Evolutionary conservation across 176 grass and related monocot species (phyloP).

Genomic region (Aegilops speltoides): DNA sequence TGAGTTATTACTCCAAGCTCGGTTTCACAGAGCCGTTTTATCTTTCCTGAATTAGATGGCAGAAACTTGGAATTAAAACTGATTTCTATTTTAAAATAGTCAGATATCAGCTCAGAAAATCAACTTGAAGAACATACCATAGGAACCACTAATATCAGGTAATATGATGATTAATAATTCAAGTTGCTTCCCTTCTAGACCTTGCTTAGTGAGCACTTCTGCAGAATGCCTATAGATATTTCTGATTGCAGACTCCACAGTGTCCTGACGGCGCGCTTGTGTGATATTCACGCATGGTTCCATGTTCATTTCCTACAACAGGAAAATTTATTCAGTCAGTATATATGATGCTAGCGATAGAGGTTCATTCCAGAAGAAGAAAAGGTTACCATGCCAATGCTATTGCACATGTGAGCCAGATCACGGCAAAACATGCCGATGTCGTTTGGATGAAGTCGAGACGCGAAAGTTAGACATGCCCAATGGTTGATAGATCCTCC

Average conservation of each 20-base stretch:
- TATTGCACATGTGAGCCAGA: constrained; percentile 38
- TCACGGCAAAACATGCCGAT: constrained; percentile 37
- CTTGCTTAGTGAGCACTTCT: constrained; percentile 31
- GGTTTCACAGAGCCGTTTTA: constrained; percentile 71
- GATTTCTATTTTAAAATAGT: neutral
- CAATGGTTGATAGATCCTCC: constrained; percentile 45
- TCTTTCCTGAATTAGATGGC: constrained; percentile 42
- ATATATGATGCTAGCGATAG: neutral
- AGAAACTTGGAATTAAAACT: constrained; percentile 3
- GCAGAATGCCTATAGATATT: constrained; percentile 37
- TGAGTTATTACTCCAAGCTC: constrained; percentile 71
- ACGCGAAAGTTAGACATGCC: constrained; percentile 56
- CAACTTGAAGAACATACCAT: constrained; percentile 40
- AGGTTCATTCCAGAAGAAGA: neutral
- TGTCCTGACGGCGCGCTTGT: constrained; percentile 25
- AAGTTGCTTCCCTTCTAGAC: constrained; percentile 28
- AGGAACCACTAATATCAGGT: constrained; percentile 52
- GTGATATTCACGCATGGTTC: constrained; percentile 42
- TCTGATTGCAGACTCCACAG: constrained; percentile 47
- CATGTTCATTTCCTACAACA: constrained; percentile 30
- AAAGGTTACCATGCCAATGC: constrained; percentile 53
- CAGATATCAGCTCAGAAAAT: neutral
- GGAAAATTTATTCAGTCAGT: neutral
- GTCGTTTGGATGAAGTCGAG: constrained; percentile 30
- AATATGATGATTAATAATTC: constrained; percentile 63